These are phyloP conservation scores for Epichloe coenophiala DNA, from an alignment of 2,329 filamentous ascomycete species.

Conservation along the genomic window DNA sequence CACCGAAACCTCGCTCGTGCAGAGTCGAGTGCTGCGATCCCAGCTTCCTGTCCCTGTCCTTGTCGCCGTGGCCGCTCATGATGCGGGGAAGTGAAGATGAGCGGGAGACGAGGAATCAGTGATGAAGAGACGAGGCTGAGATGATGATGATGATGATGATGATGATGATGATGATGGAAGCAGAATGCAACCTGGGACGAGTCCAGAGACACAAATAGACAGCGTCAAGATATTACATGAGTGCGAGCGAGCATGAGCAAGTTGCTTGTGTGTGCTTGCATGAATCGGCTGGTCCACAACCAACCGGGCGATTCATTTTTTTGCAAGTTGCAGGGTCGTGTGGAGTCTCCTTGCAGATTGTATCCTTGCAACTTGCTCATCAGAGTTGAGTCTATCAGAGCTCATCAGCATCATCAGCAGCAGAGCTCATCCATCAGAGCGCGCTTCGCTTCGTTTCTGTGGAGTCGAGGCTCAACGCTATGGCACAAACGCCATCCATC, in stretches of 20 bases:
- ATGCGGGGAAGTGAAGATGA: not conserved
- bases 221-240: too few species aligned
- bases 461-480: too few species aligned
- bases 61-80: slow-evolving; percentile 1
- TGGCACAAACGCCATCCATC: not conserved
- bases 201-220: too few species aligned
- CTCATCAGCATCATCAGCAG: too few species aligned
- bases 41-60: slow-evolving; percentile 14
- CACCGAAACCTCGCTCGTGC: slow-evolving; percentile 11
- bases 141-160: too few species aligned
- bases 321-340: not conserved
- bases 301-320: not conserved
- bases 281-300: not conserved
- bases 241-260: too few species aligned
- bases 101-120: too few species aligned
- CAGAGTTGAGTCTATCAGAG: not conserved
- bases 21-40: slow-evolving; percentile 16
- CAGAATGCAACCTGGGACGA: not conserved
- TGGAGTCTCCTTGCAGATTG: not conserved
- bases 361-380: too few species aligned
- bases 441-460: not conserved
- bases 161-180: not conserved
- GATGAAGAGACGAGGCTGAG: not conserved
- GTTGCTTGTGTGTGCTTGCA: too few species aligned
- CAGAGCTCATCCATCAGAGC: not conserved